Evolutionary conservation across 2,329 filamentous ascomycete species (phyloP), one percentile per base, ranked within the genome.

Genomic region (Didymella keratinophila): DNA sequence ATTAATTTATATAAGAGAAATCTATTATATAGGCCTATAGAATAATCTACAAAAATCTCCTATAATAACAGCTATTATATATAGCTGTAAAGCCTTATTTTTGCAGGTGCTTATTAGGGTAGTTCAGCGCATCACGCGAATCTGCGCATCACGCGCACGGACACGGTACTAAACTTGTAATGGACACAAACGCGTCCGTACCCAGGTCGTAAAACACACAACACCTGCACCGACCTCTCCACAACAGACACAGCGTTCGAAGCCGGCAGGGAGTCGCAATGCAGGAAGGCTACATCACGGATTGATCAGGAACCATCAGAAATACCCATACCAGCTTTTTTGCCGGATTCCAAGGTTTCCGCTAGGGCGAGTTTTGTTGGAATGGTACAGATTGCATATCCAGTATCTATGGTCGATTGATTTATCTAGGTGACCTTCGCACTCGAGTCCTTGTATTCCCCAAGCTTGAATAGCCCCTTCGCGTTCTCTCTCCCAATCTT

Each of bases 401-500:
- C 12, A n/a, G 12, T 12, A 39, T 20, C 8, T 20, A 12, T 11
- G 7, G 10, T 39, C 10, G 4, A 23, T 27, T 20, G 16, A 16
- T 28, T 21, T 25, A 50, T 48, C 36, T 63, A 65, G 34, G 61
- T 54, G 3, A 61, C 64, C 34, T 64, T 65, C 34, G 67, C 57
- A 37, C 61, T 58, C 21, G 61, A 70, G 39, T 71, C 67, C 44
- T 69, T 65, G 52, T 63, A 71, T 16, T 61, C 56, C 0, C 50
- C 58, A 21, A 71, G 59, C 58, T 66, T 70, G 34, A 82, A 80
- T 54, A 82, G 49, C 51, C 63, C 74, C 74, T 79, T 81, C 42
- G 80, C 79, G 69, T 82, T 82, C 53, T 80, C 79, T 58, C 78
- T 70, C 4, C 79, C 80, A 68, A 82, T 80, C 69, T 79, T 79